phyloP scores from a whole-genome alignment of 495 filamentous ascomycete species.

The Podospora comata region DNA sequence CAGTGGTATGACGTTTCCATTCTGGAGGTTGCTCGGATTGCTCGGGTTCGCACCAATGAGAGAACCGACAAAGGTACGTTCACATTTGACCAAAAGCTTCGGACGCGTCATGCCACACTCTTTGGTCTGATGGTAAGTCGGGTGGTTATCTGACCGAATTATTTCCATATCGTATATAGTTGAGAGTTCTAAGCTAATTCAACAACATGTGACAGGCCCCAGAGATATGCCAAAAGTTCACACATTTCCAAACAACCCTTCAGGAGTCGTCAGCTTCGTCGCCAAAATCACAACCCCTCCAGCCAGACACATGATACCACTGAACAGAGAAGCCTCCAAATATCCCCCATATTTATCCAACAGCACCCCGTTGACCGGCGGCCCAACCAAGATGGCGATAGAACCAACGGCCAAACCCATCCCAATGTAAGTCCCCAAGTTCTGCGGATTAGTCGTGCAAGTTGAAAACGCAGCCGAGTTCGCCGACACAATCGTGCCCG shows the following conservation, averaged over 20 bases:
- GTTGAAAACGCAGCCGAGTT: conserved; percentile 42
- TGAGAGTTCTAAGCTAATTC: neutral
- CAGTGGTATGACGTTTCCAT: neutral
- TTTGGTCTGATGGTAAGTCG: neutral
- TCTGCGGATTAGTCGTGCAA: conserved; percentile 39
- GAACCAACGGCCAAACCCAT: conserved; percentile 49
- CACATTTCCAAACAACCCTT: conserved; percentile 33
- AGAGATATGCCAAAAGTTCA: neutral
- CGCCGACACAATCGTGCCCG: conserved; percentile 48
- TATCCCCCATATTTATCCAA: conserved; percentile 43
- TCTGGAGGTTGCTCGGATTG: no score
- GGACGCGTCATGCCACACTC: neutral
- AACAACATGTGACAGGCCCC: neutral
- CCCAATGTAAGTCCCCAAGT: conserved; percentile 56
- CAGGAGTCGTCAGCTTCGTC: conserved; percentile 31
- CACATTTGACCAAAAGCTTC: neutral
- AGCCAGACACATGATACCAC: conserved; percentile 41
- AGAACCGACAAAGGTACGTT: neutral
- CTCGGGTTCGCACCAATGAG: neutral
- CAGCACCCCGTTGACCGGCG: conserved; percentile 52
- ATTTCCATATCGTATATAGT: neutral
- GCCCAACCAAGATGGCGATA: conserved; percentile 48
- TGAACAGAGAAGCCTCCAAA: conserved; percentile 44
- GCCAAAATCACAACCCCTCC: conserved; percentile 28
- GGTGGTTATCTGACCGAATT: neutral